A percentile compares a stretch with the other conserved stretches of the same genome.
These are phyloP conservation scores for Termitomyces heimii DNA, from an alignment of 768 basidiomycete genomes.

Conservation along the genomic window DNA sequence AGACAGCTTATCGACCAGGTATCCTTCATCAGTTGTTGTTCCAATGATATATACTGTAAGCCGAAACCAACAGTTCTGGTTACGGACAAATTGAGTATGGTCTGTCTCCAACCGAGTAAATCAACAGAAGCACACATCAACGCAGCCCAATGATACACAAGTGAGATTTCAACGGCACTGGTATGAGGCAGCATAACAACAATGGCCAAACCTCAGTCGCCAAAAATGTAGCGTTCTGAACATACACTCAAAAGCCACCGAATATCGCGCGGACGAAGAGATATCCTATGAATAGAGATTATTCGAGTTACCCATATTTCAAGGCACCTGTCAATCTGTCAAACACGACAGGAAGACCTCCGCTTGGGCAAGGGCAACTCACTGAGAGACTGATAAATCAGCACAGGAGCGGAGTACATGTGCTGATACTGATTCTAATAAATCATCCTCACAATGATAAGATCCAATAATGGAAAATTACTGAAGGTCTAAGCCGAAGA, in stretches of 20 bases:
- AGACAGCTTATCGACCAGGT: neutral
- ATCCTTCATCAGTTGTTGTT: neutral
- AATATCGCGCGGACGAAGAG: neutral
- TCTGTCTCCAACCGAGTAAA: slow-evolving; percentile 5
- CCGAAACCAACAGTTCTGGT: neutral
- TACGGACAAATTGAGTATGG: neutral
- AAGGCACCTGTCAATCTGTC: slow-evolving; percentile 11
- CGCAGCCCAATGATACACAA: neutral
- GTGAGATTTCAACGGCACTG: neutral
- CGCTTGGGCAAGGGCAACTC: neutral
- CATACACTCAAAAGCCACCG: neutral
- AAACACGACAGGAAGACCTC: neutral
- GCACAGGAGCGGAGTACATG: neutral
- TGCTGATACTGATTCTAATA: neutral
- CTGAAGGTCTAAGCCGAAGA: neutral
- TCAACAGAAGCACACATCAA: neutral
- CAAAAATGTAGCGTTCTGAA: neutral
- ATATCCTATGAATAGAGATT: neutral
- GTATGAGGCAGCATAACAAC: neutral
- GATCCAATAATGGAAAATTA: neutral
- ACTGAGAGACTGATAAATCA: neutral
- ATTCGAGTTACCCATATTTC: neutral
- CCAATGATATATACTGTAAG: slow-evolving; percentile 1
- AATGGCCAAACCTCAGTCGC: neutral
- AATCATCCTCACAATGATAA: neutral